Percentiles rank a stretch among this genome's conserved stretches.
phyloP scores from a whole-genome alignment of 805 yeast genomes.

The Saccharomycopsis oosterbeekiorum region DNA sequence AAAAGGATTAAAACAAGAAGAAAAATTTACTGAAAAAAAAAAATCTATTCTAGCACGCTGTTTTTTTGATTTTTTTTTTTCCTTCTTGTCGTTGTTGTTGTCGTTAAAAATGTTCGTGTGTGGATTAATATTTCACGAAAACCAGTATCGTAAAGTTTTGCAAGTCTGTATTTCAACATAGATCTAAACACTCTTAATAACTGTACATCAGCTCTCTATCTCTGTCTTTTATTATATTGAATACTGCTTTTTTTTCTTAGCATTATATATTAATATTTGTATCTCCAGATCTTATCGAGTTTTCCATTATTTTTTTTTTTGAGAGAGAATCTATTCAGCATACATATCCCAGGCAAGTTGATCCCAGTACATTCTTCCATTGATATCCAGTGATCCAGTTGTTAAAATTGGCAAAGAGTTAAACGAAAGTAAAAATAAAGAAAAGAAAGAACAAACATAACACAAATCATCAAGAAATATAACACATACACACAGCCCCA shows the following conservation, averaged over 20 bases:
- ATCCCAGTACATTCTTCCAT: too few relatives aligned
- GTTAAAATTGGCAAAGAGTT: too few relatives aligned
- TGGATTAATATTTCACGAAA: neutral
- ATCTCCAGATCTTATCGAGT: too few relatives aligned
- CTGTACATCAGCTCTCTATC: neutral
- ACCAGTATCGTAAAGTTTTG: neutral
- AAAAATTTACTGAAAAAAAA: neutral
- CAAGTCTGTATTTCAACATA: neutral
- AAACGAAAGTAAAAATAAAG: neutral
- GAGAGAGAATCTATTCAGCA: too few relatives aligned
- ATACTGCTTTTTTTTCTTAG: too few relatives aligned
- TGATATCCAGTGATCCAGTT: too few relatives aligned
- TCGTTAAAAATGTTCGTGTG: neutral
- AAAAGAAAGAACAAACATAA: neutral
- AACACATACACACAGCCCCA: neutral
- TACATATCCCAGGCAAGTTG: too few relatives aligned
- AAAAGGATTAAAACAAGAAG: too few relatives aligned
- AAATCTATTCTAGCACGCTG: neutral
- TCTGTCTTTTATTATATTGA: neutral
- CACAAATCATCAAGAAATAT: neutral
- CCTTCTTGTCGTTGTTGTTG: neutral
- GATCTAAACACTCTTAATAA: too few relatives aligned
- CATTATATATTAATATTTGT: too few relatives aligned
- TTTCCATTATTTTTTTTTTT: too few relatives aligned
- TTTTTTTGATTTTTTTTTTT: too few relatives aligned